These are phyloP conservation scores for Berberis thunbergii DNA, from an alignment of 164 flowering plant species.

Conservation along the genomic window DNA sequence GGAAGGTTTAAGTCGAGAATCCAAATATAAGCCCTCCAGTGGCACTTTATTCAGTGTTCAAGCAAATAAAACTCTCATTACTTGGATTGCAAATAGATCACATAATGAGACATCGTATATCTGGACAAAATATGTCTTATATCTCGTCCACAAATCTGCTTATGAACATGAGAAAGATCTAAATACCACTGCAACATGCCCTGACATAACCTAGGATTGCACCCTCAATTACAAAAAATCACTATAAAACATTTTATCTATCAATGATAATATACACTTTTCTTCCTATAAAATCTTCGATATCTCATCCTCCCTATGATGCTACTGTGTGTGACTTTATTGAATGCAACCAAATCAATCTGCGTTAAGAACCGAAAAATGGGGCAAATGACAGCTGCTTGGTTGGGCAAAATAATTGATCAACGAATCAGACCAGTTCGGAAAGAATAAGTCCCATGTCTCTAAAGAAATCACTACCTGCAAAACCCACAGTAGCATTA, in stretches of 20 bases:
- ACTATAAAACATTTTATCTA: neutral
- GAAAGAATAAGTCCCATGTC: constrained; percentile 4
- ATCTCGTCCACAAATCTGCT: too few species aligned
- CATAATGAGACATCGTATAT: too few species aligned
- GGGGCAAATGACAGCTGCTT: constrained; percentile 7
- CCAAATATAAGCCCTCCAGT: too few species aligned
- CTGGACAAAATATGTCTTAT: too few species aligned
- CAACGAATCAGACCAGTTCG: constrained; percentile 3
- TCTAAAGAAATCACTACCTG: neutral
- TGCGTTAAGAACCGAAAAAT: neutral
- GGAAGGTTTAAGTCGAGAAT: too few species aligned
- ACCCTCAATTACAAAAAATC: neutral
- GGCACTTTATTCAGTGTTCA: too few species aligned
- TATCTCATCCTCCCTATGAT: neutral
- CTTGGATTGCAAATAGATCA: too few species aligned
- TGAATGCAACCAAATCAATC: constrained; percentile 6
- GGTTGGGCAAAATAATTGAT: constrained; percentile 1
- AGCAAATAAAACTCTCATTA: too few species aligned
- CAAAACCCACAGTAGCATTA: neutral
- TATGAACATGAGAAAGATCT: neutral
- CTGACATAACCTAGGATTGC: neutral
- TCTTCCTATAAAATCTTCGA: neutral
- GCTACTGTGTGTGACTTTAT: neutral
- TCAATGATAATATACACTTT: constrained; percentile 5
- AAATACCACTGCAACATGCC: neutral